Conservation (phyloP, 2,329 filamentous ascomycete species). For the Verticillium zaregamsianum region DNA sequence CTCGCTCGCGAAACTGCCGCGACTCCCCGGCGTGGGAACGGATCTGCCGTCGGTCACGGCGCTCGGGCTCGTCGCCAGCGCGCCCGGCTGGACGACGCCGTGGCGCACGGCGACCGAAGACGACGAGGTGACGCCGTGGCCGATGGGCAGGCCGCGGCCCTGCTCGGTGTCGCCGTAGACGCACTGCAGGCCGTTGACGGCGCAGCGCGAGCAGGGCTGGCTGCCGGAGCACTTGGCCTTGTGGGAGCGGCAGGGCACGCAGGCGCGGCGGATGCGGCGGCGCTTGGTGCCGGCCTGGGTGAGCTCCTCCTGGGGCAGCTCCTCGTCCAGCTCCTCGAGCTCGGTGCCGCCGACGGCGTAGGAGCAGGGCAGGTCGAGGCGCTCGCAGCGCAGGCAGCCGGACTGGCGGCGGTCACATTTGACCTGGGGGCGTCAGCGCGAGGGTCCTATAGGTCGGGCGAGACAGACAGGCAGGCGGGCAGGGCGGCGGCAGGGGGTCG, state of each 20-base stretch:
- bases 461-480: not conserved
- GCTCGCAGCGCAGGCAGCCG: not conserved
- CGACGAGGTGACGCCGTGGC: not conserved
- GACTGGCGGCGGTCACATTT: not conserved
- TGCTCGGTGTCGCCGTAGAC: not conserved
- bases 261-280: conserved; percentile 18
- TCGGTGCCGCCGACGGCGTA: not conserved
- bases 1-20: not conserved
- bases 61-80: not conserved
- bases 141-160: not conserved
- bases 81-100: not conserved
- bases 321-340: not conserved
- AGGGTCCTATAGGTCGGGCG: not conserved
- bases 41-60: not conserved
- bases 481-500: not conserved
- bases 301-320: conserved; percentile 3
- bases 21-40: not conserved
- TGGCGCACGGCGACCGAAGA: not conserved
- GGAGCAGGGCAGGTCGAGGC: not conserved
- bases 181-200: not conserved
- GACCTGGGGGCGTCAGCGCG: not conserved
- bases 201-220: not conserved
- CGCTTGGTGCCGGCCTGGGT: conserved; percentile 21
- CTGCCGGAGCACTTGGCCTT: conserved; percentile 29
- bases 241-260: conserved; percentile 22